phyloP scores from a whole-genome alignment of 768 basidiomycete species.

The Ramaria sp. region DNA sequence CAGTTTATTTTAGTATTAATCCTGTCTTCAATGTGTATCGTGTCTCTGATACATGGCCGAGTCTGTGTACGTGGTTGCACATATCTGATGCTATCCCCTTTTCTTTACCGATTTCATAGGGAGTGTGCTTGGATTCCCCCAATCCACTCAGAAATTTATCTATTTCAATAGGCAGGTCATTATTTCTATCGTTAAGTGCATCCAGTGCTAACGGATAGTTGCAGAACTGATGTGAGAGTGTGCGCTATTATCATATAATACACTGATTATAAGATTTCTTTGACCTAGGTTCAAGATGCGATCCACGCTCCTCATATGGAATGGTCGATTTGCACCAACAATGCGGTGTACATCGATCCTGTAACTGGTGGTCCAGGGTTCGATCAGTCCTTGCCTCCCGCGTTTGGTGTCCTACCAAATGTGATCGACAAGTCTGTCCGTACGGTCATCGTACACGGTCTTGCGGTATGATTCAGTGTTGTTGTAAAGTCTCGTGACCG shows the following conservation, averaged over 20 bases:
- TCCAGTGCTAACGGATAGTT: not conserved
- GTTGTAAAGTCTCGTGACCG: no score
- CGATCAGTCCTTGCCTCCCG: slow-evolving; percentile 22
- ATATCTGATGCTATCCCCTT: not conserved
- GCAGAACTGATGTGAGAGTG: slow-evolving; percentile 27
- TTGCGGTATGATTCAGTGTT: slow-evolving; percentile 16
- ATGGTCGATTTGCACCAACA: slow-evolving; percentile 20
- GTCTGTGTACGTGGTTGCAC: slow-evolving; percentile 25
- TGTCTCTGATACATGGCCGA: slow-evolving; percentile 43
- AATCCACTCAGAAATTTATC: slow-evolving; percentile 39
- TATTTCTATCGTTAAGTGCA: not conserved
- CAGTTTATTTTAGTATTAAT: slow-evolving; percentile 29
- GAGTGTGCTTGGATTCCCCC: slow-evolving; percentile 24
- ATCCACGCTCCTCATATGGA: slow-evolving; percentile 26
- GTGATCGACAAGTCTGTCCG: slow-evolving; percentile 27
- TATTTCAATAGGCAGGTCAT: slow-evolving; percentile 38
- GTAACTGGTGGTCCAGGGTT: slow-evolving; percentile 17
- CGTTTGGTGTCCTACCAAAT: slow-evolving; percentile 25
- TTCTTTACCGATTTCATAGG: slow-evolving; percentile 19
- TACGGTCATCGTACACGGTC: slow-evolving; percentile 23
- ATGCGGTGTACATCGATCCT: slow-evolving; percentile 19
- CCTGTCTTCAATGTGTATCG: slow-evolving; percentile 48
- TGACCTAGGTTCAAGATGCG: slow-evolving; percentile 23
- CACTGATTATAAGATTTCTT: not conserved
- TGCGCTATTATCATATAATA: not conserved